phyloP scores from a whole-genome alignment of 1,139 yeast species.

The Blastobotrys ciferrii region DNA sequence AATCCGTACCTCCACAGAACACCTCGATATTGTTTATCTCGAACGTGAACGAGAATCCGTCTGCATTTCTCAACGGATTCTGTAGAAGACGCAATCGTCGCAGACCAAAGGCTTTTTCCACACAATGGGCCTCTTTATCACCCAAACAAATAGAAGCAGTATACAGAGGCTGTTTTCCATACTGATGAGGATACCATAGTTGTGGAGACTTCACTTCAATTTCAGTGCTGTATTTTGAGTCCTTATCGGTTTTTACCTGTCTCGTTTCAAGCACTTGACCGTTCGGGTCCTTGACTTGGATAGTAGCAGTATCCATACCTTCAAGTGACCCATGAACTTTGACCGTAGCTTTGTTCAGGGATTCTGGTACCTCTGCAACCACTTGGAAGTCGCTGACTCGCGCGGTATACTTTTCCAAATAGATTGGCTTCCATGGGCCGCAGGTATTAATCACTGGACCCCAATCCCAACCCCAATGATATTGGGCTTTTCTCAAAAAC shows the following conservation, averaged over 20 bases:
- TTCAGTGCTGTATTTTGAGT: not conserved
- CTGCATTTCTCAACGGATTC: conserved; percentile 31
- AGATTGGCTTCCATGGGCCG: conserved; percentile 23
- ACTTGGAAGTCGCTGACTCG: conserved; percentile 16
- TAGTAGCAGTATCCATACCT: not conserved
- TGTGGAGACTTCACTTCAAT: conserved; percentile 25
- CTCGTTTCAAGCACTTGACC: conserved; percentile 1
- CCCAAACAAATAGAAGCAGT: conserved; percentile 23
- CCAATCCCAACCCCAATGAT: conserved; percentile 27
- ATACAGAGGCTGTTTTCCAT: conserved; percentile 42
- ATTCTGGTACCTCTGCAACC: conserved; percentile 21
- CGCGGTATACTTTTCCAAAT: conserved; percentile 16
- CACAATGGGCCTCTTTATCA: conserved; percentile 6
- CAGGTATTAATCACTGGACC: conserved; percentile 22
- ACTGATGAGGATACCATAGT: conserved; percentile 46
- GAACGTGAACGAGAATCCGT: conserved; percentile 44
- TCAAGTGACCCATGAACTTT: conserved; percentile 13
- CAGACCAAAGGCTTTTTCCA: conserved; percentile 35
- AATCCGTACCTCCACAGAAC: conserved; percentile 44
- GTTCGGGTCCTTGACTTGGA: conserved; percentile 9
- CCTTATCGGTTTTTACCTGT: not conserved
- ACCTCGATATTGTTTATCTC: conserved; percentile 42
- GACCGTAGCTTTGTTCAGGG: conserved; percentile 15
- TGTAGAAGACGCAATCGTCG: conserved; percentile 43
- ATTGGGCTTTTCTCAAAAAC: conserved; percentile 23